Evolutionary conservation across 2,329 filamentous ascomycete genomes (phyloP).

Genomic region (Ascosphaera aggregata): DNA sequence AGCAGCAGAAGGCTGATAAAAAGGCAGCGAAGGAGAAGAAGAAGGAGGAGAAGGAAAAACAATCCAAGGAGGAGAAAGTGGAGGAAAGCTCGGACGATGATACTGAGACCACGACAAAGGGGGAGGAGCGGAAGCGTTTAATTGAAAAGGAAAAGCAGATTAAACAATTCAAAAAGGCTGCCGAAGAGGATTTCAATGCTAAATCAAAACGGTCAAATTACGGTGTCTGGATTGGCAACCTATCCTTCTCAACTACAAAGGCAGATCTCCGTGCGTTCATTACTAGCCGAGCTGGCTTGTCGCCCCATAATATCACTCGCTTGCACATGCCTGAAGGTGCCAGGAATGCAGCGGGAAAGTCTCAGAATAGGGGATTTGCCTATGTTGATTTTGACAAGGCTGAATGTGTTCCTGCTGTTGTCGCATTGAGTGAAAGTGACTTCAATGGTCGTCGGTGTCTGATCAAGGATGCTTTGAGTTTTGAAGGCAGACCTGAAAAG

Average conservation of each 20-base stretch:
- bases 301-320: slow-evolving; percentile 52
- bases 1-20: slow-evolving; percentile 22
- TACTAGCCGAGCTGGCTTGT: slow-evolving; percentile 33
- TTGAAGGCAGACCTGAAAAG: slow-evolving; percentile 57
- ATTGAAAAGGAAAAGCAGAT: slow-evolving; percentile 20
- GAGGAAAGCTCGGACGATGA: neutral
- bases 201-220: slow-evolving; percentile 41
- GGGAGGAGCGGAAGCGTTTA: neutral
- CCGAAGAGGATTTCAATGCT: neutral
- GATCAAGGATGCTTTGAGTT: slow-evolving; percentile 82
- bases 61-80: neutral
- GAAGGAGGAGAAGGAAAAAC: neutral
- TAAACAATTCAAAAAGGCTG: slow-evolving; percentile 3
- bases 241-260: slow-evolving; percentile 61
- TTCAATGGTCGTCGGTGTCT: slow-evolving; percentile 55
- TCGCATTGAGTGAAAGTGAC: slow-evolving; percentile 67
- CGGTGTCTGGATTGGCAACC: slow-evolving; percentile 89
- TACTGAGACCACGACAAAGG: neutral
- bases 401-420: slow-evolving; percentile 48
- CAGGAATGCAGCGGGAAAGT: slow-evolving; percentile 25
- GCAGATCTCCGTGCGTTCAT: slow-evolving; percentile 58
- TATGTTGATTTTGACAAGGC: slow-evolving; percentile 71
- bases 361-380: slow-evolving; percentile 77
- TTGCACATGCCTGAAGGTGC: slow-evolving; percentile 49
- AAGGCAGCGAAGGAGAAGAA: neutral